phyloP scores from a whole-genome alignment of 805 yeast species.

The Saccharomycopsis sp. region DNA sequence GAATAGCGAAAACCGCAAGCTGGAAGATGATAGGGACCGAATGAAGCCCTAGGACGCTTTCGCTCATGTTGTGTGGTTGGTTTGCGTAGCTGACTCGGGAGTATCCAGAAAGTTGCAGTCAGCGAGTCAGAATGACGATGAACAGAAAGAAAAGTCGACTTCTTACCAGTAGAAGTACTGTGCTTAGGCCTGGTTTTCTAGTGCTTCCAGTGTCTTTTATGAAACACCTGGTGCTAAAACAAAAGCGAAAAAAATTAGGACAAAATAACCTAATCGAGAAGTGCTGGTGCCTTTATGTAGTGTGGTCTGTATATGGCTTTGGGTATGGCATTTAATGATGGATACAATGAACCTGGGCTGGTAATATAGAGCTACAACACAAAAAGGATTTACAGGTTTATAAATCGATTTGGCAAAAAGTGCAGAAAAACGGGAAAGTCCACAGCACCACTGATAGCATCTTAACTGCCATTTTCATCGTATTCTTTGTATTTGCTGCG shows the following conservation, averaged over 20 bases:
- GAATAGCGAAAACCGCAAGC: constrained; percentile 51
- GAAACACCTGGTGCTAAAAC: not conserved
- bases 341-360: too few relatives aligned
- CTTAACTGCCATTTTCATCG: not conserved
- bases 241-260: not conserved
- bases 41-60: constrained; percentile 33
- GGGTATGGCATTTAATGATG: too few relatives aligned
- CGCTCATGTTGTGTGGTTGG: not conserved
- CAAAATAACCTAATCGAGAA: not conserved
- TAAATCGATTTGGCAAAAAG: not conserved
- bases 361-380: too few relatives aligned
- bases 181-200: not conserved
- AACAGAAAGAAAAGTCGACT: not conserved
- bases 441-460: not conserved
- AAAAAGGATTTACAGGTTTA: not conserved
- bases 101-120: too few relatives aligned
- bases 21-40: constrained; percentile 40
- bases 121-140: not conserved
- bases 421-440: not conserved
- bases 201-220: not conserved
- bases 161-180: too few relatives aligned
- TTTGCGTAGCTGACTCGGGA: too few relatives aligned
- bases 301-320: too few relatives aligned
- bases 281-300: not conserved
- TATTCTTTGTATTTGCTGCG: not conserved